Evolutionary conservation across 2,329 filamentous ascomycete genomes (phyloP).

Genomic region (Cladophialophora bantiana): DNA sequence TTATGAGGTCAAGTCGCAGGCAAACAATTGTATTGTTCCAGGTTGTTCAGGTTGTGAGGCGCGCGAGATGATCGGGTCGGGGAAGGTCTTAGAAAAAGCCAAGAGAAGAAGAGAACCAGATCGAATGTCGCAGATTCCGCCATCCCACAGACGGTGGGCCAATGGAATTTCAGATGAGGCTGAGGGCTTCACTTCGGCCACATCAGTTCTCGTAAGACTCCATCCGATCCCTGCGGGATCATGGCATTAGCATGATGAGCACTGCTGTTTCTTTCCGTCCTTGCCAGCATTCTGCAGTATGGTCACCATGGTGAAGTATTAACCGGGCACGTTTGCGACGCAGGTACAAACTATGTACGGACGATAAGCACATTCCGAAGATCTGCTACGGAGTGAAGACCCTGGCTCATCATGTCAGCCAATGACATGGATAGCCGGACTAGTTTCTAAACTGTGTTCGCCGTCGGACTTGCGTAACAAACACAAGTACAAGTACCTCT

Average conservation of each 20-base stretch:
- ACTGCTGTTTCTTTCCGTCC: too few relatives aligned
- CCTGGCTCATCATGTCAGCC: neutral
- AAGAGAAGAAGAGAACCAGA: slow-evolving; percentile 6
- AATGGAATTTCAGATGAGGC: slow-evolving; percentile 1
- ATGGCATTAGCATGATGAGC: too few relatives aligned
- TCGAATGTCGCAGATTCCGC: slow-evolving; percentile 7
- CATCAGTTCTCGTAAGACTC: neutral
- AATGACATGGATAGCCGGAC: neutral
- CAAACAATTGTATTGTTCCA: slow-evolving; percentile 9
- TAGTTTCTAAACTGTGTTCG: neutral
- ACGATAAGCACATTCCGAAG: neutral
- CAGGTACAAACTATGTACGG: neutral
- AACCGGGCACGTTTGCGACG: neutral
- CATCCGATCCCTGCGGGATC: neutral
- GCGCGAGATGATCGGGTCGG: neutral
- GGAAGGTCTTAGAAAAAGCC: slow-evolving; percentile 3
- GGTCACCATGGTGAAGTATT: neutral
- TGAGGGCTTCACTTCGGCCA: neutral
- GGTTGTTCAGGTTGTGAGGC: neutral
- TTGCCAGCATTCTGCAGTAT: too few relatives aligned
- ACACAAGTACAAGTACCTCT: neutral
- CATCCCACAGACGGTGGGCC: neutral
- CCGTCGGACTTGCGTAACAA: neutral
- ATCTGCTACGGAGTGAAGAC: neutral
- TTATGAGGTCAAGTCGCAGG: slow-evolving; percentile 7